Evolutionary conservation across 257 asterid genomes (phyloP), one percentile per base, ranked within the genome.

Genomic region (Solanum acaule): DNA sequence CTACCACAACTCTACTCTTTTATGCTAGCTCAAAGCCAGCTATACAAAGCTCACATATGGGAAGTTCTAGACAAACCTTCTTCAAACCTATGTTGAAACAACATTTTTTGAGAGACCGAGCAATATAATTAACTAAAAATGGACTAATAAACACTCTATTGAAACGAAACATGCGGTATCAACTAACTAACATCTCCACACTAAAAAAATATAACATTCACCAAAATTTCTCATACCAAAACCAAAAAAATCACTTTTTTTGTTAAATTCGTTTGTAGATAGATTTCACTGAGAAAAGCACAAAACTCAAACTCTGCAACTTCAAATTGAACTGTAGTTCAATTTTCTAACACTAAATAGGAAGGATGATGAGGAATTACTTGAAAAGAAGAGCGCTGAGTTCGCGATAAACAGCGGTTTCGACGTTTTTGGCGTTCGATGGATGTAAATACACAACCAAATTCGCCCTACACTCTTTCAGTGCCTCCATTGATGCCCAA

Each of bases 351-450:
- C 33, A 65, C 33, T 11, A 65, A 65, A n/a, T 65, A 65, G 33
- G 73, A 25, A 67, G 37, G 18, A 59, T 11, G 56, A 14, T 56
- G 13, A 81, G 27, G 33, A 87, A 90, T 86, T 91, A 96, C 96
- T 95, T 93, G 93, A 95, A 96, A 72, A 97, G 96, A 86, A 94
- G 63, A 61, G 98, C 90, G 91, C 95, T 94, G 82, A 97, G 94
- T 88, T 93, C 94, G n/a, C 88, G 87, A 88, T 91, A 91, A 75
- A 96, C 90, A 23, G 98, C 96, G 1, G 93, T 95, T 10, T 63
- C 61, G 37, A 90, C 90, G 70, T 88, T 86, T 16, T 88, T 93
- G 1, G 95, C 91, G 91, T 92, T 94, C 10, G 96, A 95, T 0
- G 99, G 99, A 89, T 94, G 98, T 22, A 95, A 27, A 88, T 90